These are phyloP conservation scores for Hevea brasiliensis DNA, from an alignment of 345 rosid genomes.

Conservation along the genomic window DNA sequence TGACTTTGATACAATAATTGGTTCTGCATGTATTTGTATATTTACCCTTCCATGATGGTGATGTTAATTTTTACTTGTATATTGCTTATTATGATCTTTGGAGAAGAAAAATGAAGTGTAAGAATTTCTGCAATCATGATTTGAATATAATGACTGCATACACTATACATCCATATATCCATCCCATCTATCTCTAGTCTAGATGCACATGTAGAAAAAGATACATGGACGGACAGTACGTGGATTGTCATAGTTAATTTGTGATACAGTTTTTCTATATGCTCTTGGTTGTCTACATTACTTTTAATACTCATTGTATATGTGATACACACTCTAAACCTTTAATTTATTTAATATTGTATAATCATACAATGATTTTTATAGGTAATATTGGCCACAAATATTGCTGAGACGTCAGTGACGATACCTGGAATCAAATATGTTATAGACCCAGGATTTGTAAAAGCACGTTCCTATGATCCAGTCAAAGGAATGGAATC, in stretches of 20 bases:
- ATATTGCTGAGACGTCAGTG: conserved; percentile 95
- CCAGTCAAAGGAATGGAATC: too few species aligned
- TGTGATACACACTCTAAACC: too few species aligned
- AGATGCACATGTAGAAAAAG: background rate
- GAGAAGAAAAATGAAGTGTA: too few species aligned
- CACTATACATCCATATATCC: background rate
- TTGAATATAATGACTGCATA: too few species aligned
- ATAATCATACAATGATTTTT: too few species aligned
- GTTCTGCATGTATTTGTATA: background rate
- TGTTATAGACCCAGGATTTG: conserved; percentile 90
- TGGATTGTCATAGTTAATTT: background rate
- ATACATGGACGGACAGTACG: background rate
- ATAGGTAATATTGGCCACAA: too few species aligned
- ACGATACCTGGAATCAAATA: conserved; percentile 93
- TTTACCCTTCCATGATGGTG: too few species aligned
- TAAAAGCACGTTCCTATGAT: conserved; percentile 81
- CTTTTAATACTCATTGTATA: too few species aligned
- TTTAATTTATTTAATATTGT: too few species aligned
- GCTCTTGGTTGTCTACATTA: background rate
- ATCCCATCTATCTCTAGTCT: background rate
- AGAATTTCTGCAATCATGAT: too few species aligned
- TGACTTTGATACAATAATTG: background rate
- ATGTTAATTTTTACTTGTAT: too few species aligned
- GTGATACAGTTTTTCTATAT: background rate
- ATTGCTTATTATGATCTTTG: too few species aligned